Evolutionary conservation across 192 early-diverging fungal genomes (phyloP).

Genomic region (Umbelopsis ramanniana): DNA sequence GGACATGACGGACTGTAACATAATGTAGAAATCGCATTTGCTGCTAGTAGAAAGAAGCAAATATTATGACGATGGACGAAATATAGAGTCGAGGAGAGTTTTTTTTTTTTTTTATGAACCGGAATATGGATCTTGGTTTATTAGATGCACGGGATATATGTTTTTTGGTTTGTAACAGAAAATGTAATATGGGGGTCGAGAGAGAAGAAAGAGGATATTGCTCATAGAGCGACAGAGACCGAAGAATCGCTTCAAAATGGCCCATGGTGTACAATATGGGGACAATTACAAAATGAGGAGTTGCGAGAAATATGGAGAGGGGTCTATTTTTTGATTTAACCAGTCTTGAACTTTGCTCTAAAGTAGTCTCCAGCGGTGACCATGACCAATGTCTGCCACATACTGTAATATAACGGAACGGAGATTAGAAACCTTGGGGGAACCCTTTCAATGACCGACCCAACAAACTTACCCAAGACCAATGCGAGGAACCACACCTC

Average conservation of each 20-base stretch:
- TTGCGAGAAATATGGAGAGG: not conserved
- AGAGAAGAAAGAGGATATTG: not conserved
- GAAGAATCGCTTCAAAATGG: not conserved
- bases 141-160: slow-evolving; percentile 4
- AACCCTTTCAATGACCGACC: not conserved
- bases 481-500: slow-evolving; percentile 81
- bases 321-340: slow-evolving; percentile 9
- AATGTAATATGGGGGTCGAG: not conserved
- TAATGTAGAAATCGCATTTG: slow-evolving; percentile 48
- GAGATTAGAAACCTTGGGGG: not conserved
- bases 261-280: slow-evolving; percentile 3
- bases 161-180: not conserved
- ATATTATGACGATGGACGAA: too few species aligned
- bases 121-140: not conserved
- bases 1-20: slow-evolving; percentile 56
- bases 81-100: not conserved
- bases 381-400: slow-evolving; percentile 19
- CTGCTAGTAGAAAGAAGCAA: not conserved
- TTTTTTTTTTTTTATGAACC: too few species aligned
- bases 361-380: slow-evolving; percentile 17
- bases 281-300: not conserved
- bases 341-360: slow-evolving; percentile 20
- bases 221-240: not conserved
- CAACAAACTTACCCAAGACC: slow-evolving; percentile 62
- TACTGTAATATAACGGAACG: not conserved